phyloP scores from a whole-genome alignment of 2,329 filamentous ascomycete genomes.

The Cladosporium cucumerinum region DNA sequence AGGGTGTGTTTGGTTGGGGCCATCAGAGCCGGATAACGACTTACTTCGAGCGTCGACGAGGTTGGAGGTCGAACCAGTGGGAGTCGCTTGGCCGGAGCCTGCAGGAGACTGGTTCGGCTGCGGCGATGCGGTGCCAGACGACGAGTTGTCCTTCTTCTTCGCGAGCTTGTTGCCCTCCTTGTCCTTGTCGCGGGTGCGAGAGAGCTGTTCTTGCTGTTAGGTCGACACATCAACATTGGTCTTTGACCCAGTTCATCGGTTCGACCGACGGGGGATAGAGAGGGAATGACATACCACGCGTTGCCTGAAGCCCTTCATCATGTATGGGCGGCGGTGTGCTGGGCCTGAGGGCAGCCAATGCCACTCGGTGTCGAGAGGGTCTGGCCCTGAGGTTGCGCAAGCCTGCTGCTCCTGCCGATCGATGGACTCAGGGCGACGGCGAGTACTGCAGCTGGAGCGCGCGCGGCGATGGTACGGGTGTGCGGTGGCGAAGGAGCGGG shows the following conservation, averaged over 20 bases:
- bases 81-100: constrained; percentile 65
- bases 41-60: constrained; percentile 84
- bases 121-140: constrained; percentile 73
- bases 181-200: constrained; percentile 71
- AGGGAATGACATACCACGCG: constrained; percentile 72
- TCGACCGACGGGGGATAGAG: neutral
- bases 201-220: constrained; percentile 73
- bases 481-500: neutral
- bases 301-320: constrained; percentile 96
- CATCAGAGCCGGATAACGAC: constrained; percentile 55
- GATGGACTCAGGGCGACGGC: constrained; percentile 5
- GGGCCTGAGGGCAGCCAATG: constrained; percentile 29
- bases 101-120: constrained; percentile 58
- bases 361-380: constrained; percentile 26
- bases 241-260: constrained; percentile 20
- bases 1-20: constrained; percentile 45
- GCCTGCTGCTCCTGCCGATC: constrained; percentile 17
- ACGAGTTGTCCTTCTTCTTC: constrained; percentile 55
- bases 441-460: constrained; percentile 4
- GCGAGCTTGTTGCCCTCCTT: constrained; percentile 64
- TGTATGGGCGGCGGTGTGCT: constrained; percentile 21
- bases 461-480: neutral
- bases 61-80: constrained; percentile 83
- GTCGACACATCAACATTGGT: constrained; percentile 26
- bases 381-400: constrained; percentile 24